These are phyloP conservation scores for Nakaseomyces nivariensis DNA, from an alignment of 1,139 yeast genomes.

Conservation along the genomic window DNA sequence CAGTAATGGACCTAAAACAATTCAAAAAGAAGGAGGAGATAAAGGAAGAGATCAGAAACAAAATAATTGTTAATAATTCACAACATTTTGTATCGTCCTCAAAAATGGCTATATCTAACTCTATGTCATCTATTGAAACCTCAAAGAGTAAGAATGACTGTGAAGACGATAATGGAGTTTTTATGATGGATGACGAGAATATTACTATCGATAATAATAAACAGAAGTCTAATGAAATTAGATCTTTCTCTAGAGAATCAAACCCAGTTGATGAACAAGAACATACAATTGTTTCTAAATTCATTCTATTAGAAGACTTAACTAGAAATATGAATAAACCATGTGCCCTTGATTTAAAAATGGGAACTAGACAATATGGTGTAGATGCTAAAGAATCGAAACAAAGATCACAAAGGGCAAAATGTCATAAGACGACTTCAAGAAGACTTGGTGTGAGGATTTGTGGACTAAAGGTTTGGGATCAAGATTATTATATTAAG, in stretches of 20 bases:
- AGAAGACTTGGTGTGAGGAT: conserved; percentile 78
- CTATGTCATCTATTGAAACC: not conserved
- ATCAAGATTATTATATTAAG: conserved; percentile 45
- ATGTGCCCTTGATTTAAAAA: conserved; percentile 87
- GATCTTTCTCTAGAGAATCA: conserved; percentile 9
- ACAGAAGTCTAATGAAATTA: not conserved
- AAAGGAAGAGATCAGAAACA: conserved; percentile 1
- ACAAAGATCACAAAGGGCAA: conserved; percentile 67
- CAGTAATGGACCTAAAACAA: conserved; percentile 26
- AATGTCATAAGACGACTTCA: conserved; percentile 77
- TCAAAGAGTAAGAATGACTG: not conserved
- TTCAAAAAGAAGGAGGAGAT: conserved; percentile 18
- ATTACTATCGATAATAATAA: not conserved
- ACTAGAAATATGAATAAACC: conserved; percentile 76
- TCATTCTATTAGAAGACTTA: conserved; percentile 82
- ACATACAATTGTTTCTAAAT: conserved; percentile 37
- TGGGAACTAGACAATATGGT: conserved; percentile 99
- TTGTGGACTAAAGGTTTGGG: conserved; percentile 92
- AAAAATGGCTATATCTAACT: not conserved
- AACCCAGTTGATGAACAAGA: conserved; percentile 20
- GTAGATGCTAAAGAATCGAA: conserved; percentile 71
- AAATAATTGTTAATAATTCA: not conserved
- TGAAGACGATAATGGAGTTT: conserved; percentile 15
- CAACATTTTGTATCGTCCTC: not conserved
- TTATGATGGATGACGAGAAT: conserved; percentile 20